These are phyloP conservation scores for Rhodotorula sp. DNA, from an alignment of 1,284 basidiomycete species.

Conservation along the genomic window DNA sequence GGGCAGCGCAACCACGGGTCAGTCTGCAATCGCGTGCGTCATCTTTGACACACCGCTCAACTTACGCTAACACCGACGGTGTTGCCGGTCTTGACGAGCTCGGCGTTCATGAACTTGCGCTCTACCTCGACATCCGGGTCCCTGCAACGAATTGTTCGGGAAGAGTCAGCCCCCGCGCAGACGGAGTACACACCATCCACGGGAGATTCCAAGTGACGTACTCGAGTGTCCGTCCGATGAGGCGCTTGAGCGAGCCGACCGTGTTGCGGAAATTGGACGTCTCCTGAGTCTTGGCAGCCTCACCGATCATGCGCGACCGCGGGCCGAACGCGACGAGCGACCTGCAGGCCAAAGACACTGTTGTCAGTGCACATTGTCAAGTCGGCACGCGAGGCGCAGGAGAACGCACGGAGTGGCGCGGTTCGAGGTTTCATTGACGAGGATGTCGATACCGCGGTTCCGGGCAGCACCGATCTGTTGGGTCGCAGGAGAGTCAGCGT, in stretches of 20 bases:
- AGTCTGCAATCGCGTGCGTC: neutral
- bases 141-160: neutral
- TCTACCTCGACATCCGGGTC: conserved; percentile 60
- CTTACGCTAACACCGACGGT: conserved; percentile 77
- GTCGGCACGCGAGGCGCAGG: neutral
- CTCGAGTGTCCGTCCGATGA: conserved; percentile 70
- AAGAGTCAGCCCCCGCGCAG: neutral
- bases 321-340: conserved; percentile 88
- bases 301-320: conserved; percentile 83
- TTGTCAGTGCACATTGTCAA: no score
- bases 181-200: neutral
- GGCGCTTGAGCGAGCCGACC: conserved; percentile 80
- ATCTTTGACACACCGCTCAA: conserved; percentile 7
- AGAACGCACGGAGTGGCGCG: conserved; percentile 73
- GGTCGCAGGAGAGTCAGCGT: neutral
- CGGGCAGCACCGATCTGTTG: conserved; percentile 43
- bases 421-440: conserved; percentile 87
- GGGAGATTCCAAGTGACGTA: neutral
- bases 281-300: conserved; percentile 91
- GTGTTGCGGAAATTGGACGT: conserved; percentile 98
- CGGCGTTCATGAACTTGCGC: conserved; percentile 82
- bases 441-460: conserved; percentile 47
- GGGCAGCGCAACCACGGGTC: neutral
- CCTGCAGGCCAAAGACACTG: conserved; percentile 52
- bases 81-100: conserved; percentile 75